These are phyloP conservation scores for Termitomyces sp. DNA, from an alignment of 768 basidiomycete species.

Conservation along the genomic window DNA sequence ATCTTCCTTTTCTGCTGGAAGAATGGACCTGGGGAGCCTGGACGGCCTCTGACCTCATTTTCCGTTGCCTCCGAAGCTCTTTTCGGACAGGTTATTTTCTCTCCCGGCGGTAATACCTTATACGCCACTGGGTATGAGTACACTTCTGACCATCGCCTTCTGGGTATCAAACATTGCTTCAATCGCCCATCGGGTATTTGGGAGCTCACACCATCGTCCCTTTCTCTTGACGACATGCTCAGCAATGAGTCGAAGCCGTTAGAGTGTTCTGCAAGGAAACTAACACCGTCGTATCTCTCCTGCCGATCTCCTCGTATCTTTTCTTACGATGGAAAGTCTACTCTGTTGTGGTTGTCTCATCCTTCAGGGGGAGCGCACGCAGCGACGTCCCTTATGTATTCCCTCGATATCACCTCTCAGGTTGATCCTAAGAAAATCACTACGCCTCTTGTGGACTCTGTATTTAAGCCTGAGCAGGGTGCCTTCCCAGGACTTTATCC, in stretches of 20 bases:
- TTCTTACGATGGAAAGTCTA: constrained; percentile 15
- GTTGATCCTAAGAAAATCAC: constrained; percentile 8
- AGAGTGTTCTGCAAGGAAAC: constrained; percentile 26
- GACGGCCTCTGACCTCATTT: constrained; percentile 5
- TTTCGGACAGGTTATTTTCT: constrained; percentile 58
- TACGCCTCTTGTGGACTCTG: constrained; percentile 34
- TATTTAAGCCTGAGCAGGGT: constrained; percentile 31
- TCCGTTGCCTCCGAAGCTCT: constrained; percentile 23
- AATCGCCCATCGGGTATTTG: constrained; percentile 60
- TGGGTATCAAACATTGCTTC: constrained; percentile 57
- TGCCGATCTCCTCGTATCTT: constrained; percentile 59
- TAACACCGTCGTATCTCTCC: constrained; percentile 41
- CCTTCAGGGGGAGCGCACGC: constrained; percentile 56
- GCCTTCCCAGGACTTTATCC: constrained; percentile 66
- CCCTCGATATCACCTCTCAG: constrained; percentile 30
- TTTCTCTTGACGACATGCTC: constrained; percentile 6
- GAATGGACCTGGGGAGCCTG: constrained; percentile 5
- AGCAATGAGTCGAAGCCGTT: constrained; percentile 1
- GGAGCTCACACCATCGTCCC: constrained; percentile 32
- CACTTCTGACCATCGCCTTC: constrained; percentile 49
- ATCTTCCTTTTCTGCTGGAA: constrained; percentile 55
- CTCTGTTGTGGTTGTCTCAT: constrained; percentile 53
- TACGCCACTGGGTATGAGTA: constrained; percentile 63
- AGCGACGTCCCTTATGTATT: constrained; percentile 48
- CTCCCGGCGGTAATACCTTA: constrained; percentile 33